A percentile compares a stretch with the other conserved stretches of the same genome.
These are phyloP conservation scores for Exsudoporus frostii DNA, from an alignment of 768 basidiomycete species.

Conservation along the genomic window DNA sequence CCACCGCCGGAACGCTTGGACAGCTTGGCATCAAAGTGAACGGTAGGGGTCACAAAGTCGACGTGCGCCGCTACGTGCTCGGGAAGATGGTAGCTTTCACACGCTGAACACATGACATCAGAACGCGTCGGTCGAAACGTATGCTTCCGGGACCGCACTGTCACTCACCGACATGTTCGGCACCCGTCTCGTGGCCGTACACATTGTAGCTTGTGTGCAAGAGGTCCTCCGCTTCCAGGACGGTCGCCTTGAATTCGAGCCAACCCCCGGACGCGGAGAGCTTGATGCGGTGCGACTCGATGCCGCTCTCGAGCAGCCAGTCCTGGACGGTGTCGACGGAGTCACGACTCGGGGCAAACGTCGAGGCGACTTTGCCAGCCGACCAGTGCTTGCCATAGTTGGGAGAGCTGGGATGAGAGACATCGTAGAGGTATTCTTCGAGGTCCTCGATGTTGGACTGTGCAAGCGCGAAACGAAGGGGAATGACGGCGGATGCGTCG, in stretches of 20 bases:
- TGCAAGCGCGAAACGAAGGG: slow-evolving; percentile 44
- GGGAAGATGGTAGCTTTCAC: slow-evolving; percentile 41
- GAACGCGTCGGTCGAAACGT: neutral
- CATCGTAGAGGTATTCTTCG: slow-evolving; percentile 40
- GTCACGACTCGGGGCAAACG: slow-evolving; percentile 39
- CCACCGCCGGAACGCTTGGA: slow-evolving; percentile 15
- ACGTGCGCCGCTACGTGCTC: slow-evolving; percentile 36
- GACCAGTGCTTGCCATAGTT: slow-evolving; percentile 48
- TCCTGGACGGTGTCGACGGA: slow-evolving; percentile 36
- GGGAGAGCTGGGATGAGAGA: slow-evolving; percentile 43
- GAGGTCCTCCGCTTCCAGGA: slow-evolving; percentile 42
- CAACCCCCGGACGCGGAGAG: slow-evolving; percentile 35
- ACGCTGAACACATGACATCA: slow-evolving; percentile 24
- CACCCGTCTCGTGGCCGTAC: slow-evolving; percentile 38
- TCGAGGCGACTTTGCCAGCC: slow-evolving; percentile 36
- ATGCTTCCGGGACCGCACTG: neutral
- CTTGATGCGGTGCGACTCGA: slow-evolving; percentile 34
- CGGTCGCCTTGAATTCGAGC: slow-evolving; percentile 40
- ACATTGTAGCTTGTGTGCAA: slow-evolving; percentile 42
- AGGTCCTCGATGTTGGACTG: slow-evolving; percentile 41
- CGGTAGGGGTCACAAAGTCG: slow-evolving; percentile 44
- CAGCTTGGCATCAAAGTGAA: slow-evolving; percentile 37
- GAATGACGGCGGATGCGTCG: slow-evolving; percentile 33
- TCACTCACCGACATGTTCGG: slow-evolving; percentile 36
- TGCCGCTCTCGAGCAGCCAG: slow-evolving; percentile 40